Evolutionary conservation across 148 eudicot species (phyloP), one percentile per base, ranked within the genome.

Genomic region (Camellia granthamiana): DNA sequence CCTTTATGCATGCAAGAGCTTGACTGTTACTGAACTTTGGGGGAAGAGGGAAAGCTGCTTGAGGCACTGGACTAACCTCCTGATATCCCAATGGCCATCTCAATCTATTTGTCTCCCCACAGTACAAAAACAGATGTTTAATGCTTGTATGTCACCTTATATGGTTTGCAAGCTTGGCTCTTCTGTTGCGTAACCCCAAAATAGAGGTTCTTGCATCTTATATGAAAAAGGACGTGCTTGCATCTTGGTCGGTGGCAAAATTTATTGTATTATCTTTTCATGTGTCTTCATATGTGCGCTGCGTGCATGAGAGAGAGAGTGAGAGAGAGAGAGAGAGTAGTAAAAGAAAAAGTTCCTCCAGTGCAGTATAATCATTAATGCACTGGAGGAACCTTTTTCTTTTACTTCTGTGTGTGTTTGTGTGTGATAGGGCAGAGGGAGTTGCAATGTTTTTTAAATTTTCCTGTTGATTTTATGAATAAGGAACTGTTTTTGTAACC

Each of bases 81-180:
- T 58, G 15, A 6, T 58, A 58, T 58, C 16, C 61, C 61, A 58
- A 58, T 58, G 16, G 12, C 12, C 61, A 58, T 58, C 16, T 11
- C 38, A 30, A 14, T 14, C 61, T 58, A 7, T 21, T 18, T 63
- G 13, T 63, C 67, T 63, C 8, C 67, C 67, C 67, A 18, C 18
- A 18, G 9, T 11, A 63, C 7, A 11, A 21, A 63, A 63, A 63
- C 66, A 62, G 66, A 62, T 16, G 67, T 63, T 63, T 9, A 63
- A 63, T 63, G 67, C 67, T 63, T 63, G 67, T 63, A 19, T 9
- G 5, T 23, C 67, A 18, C 30, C 30, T 19, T 63, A 6, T 63
- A 63, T 63, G 67, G 67, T 18, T 63, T 63, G 67, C 67, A 63
- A 63, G 67, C n/a, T 63, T 63, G 23, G 21, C 30, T 63, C 30